Evolutionary conservation across 2,329 filamentous ascomycete genomes (phyloP), one percentile per base, ranked within the genome.

Genomic region (Pseudogymnoascus sp.): DNA sequence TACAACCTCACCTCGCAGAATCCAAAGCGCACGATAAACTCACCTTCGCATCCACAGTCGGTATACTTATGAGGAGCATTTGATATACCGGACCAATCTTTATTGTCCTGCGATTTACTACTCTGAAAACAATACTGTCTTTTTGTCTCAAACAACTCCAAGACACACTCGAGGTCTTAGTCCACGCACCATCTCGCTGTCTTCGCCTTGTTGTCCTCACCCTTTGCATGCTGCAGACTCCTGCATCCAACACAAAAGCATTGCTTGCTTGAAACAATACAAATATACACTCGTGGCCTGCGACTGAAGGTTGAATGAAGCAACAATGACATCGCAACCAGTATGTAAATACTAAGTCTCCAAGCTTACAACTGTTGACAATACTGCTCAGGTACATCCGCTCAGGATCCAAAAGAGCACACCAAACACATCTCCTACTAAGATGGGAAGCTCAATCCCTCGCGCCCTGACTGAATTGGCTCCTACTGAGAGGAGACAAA

Each of bases 381-480:
- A 40, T 41, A 36, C 24, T 15, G 5, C 15, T 3, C 73, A 90
- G 86, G 85, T 90, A 69, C 85, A 88, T 75, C 89, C 89, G 71
- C 77, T 93, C 77, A 87, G 88, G 76, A 90, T 93, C 70, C 87
- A 86, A 76, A 92, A 91, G 77, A 82, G 76, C 70, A 82, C 79
- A 62, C 78, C 81, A 59, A 77, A 74, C 64, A 73, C 81, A 60
- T 86, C 87, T 63, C 84, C 88, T 47, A 75, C 78, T 70, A 62
- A 61, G 64, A 82, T 84, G 79, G 72, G 78, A 61, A 81, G 78
- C 72, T 79, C 82, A 70, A 76, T 82, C 61, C 83, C 87, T 71
- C 86, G 89, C 69, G 89, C 94, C 63, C 82, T 99, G 66, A 89
- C 91, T 64, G 94, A 99, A 78, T 86, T 99, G 71, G 90, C 89